Base-by-base conservation (phyloP, 495 filamentous ascomycete genomes). In the Cetradonia linearis region DNA sequence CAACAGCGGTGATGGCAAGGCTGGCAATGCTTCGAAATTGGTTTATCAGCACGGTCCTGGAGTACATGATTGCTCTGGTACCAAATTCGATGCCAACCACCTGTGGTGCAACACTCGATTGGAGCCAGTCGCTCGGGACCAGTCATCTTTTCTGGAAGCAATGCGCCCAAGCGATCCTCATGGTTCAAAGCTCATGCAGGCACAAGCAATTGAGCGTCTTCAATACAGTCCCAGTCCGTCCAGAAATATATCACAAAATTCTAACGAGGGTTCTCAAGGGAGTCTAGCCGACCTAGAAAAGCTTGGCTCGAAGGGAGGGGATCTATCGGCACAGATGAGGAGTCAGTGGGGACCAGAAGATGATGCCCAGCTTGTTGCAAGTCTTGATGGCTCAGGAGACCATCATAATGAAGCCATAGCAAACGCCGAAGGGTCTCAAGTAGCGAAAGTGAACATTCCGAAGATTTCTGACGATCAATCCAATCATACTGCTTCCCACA, bases 281-380 rank as follows among this genome's bases (percentile, higher is more conserved):
- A 25, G 20, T 0, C 42, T 13, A 3, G 20, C 25, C 2, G 42
- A 14, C 13, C 20, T n/a, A n/a, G n/a, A n/a, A n/a, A n/a, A n/a
- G n/a, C n/a, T n/a, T n/a, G n/a, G n/a, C n/a, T n/a, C n/a, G n/a
- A n/a, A 46, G 20, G 20, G 25, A 46, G 5, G 25, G 30, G n/a
- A 53, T 23, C 37, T 44, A 33, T 49, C 50, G 10, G 28, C 36
- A 7, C 47, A 60, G 48, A 42, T 52, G 33, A 61, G 40, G 13
- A 56, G 52, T 48, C 37, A 33, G 18, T 56, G 58, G 62, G 58
- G 59, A 23, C 38, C 57, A 33, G 54, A 59, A 54, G 54, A 55
- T 23, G 36, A 44, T 7, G 37, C 16, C 25, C 50, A 30, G 0
- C 34, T 30, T 54, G n/a, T 31, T 10, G 31, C 30, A 3, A 20